Evolutionary conservation across 2,329 filamentous ascomycete genomes (phyloP), one percentile per base, ranked within the genome.

Genomic region (Penicillium sp.): DNA sequence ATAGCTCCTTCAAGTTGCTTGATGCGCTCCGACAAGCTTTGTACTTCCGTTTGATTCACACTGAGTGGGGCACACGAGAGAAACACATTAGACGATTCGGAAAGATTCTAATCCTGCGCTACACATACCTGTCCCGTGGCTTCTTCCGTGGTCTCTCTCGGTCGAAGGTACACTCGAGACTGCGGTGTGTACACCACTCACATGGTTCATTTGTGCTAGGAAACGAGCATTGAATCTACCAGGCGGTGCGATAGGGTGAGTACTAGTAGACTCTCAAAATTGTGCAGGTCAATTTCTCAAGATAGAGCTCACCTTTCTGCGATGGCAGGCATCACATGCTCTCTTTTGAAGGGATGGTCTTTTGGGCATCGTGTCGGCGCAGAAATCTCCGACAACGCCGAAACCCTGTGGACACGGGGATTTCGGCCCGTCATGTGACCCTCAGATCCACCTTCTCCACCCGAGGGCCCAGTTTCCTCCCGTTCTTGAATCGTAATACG

Each of bases 91-190:
- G 34, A 36, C 13, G 6, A 36, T 36, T n/a, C 24, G 8, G 8
- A 4, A 27, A 27, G 4, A 6, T 27, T 8, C 24, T 27, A 6
- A 5, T 27, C 1, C 9, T 14, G 21, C n/a, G 46, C 3, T 31
- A 42, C 31, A 46, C 51, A 32, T 4, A 62, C 59, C 53, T 56
- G 14, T 24, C 47, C 22, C 46, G 45, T 39, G 31, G 43, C 45
- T 53, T 62, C 42, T 56, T 62, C 10, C 29, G 48, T 6, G 57
- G 59, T 10, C 39, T 55, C 5, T 54, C 57, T 27, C 59, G 52
- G 1, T 56, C 22, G 9, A 62, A 62, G 2, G 59, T 62, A 32
- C 59, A 62, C 38, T 60, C 55, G 11, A 62, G 40, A 6, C 16
- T 39, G 21, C 55, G 59, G 47, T 56, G 40, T 14, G 7, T 14